Base-by-base conservation (phyloP, 2,329 filamentous ascomycete species). In the Botrytis squamosa region DNA sequence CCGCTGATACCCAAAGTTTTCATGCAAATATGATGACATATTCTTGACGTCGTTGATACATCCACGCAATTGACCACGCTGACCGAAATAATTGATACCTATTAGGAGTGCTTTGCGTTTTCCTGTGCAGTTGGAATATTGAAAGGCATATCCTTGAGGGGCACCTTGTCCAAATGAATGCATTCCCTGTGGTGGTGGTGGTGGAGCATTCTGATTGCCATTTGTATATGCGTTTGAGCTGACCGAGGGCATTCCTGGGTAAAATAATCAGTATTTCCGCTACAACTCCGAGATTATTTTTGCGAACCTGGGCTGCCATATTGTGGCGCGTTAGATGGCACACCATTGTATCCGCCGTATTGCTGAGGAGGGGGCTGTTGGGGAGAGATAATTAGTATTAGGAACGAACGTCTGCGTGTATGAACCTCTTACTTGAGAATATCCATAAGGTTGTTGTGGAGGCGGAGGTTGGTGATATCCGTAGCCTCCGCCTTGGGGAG, bases 1-100 rank as follows among this genome's bases (percentile, higher is more conserved):
- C 74, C 94, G 87, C 84, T 94, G 94, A 83, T 98, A 98, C 44
- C 93, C 93, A 82, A 97, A 98, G 80, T 94, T 91, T 82, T 95
- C 90, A 76, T 93, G 93, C 74, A 98, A 86, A 81, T 97, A 98
- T 68, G 88, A 88, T 36, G 94, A 97, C 94, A 98, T 97, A 85
- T 98, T 98, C 84, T 95, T 93, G 62, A 98, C 95, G 82, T 98
- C 95, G 81, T 98, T 98, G 85, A 98, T 98, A 81, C 95, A 98
- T 64, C 95, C 95, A 74, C 94, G 88, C 66, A 98, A 86, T 85
- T 98, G 93, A 42, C 95, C 95, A 74, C 93, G 90, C 84, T 98
- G 95, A 70, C 92, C 91, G 81, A 98, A 98, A 84, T 98, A 98
- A 84, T 98, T 98, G 86, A 98, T 97, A 72, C 95, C 95, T 78